Conservation (phyloP, 768 basidiomycete species). For the Amylocystis lapponica region DNA sequence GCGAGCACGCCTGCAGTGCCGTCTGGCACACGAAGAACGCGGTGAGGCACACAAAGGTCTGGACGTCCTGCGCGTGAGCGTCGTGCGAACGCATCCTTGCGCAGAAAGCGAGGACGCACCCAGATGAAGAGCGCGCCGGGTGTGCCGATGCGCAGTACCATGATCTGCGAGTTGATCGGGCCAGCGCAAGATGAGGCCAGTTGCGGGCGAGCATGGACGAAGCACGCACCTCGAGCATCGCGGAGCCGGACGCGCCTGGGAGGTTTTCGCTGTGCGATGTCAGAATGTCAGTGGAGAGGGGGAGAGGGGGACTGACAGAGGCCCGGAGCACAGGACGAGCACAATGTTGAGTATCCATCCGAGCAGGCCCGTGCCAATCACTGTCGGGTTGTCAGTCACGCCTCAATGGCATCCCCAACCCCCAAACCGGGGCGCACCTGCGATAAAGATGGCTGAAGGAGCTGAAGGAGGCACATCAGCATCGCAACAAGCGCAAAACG, state of each 20-base stretch:
- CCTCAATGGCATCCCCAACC: not conserved
- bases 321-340: conserved; percentile 77
- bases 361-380: conserved; percentile 69
- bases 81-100: too few relatives aligned
- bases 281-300: not conserved
- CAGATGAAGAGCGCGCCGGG: conserved; percentile 72
- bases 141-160: conserved; percentile 69
- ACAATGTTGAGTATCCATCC: conserved; percentile 89
- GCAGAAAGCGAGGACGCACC: conserved; percentile 33
- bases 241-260: conserved; percentile 64
- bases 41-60: conserved; percentile 74
- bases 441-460: conserved; percentile 58
- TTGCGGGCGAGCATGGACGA: not conserved
- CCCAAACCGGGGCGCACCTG: conserved; percentile 28
- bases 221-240: conserved; percentile 54
- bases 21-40: conserved; percentile 84
- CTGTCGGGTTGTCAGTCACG: conserved; percentile 26
- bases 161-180: conserved; percentile 41
- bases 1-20: conserved; percentile 74
- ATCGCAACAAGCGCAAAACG: conserved; percentile 1
- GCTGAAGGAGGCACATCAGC: conserved; percentile 23
- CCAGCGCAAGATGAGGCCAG: not conserved
- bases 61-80: not conserved
- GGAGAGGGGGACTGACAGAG: conserved; percentile 43
- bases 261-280: conserved; percentile 43